phyloP scores from a whole-genome alignment of 1,139 yeast species.

The Kurtzmaniella quercitrusa region DNA sequence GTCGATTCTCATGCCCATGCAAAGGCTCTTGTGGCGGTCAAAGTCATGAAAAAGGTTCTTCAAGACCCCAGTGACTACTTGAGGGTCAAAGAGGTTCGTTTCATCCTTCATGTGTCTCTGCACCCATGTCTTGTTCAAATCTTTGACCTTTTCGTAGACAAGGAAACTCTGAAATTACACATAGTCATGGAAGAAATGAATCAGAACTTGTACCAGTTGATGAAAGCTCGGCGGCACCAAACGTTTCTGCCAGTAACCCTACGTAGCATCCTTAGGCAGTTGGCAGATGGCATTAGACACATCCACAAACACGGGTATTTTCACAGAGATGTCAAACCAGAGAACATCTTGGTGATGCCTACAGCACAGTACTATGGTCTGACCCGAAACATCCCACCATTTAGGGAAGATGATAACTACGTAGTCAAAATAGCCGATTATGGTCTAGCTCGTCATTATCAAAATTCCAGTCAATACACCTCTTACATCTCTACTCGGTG shows the following conservation, averaged over 20 bases:
- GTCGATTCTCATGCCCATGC: slow-evolving; percentile 19
- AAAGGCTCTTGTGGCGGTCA: slow-evolving; percentile 69
- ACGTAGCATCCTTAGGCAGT: slow-evolving; percentile 63
- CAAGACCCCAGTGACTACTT: slow-evolving; percentile 52
- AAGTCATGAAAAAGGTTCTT: slow-evolving; percentile 63
- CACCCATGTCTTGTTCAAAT: slow-evolving; percentile 71
- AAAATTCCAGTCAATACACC: slow-evolving; percentile 55
- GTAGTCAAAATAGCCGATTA: slow-evolving; percentile 85
- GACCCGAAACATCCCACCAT: slow-evolving; percentile 29
- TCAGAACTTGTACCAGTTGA: slow-evolving; percentile 71
- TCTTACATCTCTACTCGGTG: slow-evolving; percentile 91
- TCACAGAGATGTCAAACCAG: slow-evolving; percentile 84
- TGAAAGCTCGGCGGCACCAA: slow-evolving; percentile 50
- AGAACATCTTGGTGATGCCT: slow-evolving; percentile 68
- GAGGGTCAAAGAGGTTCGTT: slow-evolving; percentile 68
- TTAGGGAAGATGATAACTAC: slow-evolving; percentile 42
- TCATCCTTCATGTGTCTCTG: slow-evolving; percentile 65
- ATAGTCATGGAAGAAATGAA: slow-evolving; percentile 90
- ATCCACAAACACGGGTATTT: slow-evolving; percentile 72
- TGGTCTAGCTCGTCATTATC: slow-evolving; percentile 73
- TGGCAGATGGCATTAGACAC: slow-evolving; percentile 73
- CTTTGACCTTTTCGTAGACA: slow-evolving; percentile 75
- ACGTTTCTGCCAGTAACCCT: slow-evolving; percentile 56
- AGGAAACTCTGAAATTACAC: slow-evolving; percentile 52
- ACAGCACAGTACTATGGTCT: slow-evolving; percentile 49